Evolutionary conservation across 768 basidiomycete species (phyloP).

Genomic region (Cubamyces sp.): DNA sequence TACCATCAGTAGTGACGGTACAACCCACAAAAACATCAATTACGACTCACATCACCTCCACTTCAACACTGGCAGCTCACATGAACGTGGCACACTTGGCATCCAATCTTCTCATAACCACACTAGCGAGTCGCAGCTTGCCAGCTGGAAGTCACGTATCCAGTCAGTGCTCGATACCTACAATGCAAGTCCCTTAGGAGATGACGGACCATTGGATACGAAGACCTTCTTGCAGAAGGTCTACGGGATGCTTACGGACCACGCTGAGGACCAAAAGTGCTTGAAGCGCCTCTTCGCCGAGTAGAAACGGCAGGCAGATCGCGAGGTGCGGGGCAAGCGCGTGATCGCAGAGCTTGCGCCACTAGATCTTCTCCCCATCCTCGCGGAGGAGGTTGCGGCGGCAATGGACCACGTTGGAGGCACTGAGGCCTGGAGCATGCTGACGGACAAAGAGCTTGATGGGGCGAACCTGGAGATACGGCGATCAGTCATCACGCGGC

Average conservation of each 20-base stretch:
- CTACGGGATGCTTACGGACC: conserved; percentile 9
- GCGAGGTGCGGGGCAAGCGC: background rate
- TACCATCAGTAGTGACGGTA: conserved; percentile 2
- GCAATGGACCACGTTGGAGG: background rate
- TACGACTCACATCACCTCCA: background rate
- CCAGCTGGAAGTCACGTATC: background rate
- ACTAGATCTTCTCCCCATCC: background rate
- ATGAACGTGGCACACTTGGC: background rate
- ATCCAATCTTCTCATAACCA: background rate
- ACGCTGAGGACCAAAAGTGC: conserved; percentile 21
- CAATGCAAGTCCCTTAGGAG: background rate
- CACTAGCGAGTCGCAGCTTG: background rate
- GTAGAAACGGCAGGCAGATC: background rate
- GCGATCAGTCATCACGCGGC: background rate
- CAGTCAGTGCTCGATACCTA: background rate
- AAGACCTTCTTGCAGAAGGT: background rate
- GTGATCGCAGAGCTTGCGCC: background rate
- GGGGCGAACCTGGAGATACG: background rate
- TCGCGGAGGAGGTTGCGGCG: background rate
- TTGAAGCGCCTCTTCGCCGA: background rate
- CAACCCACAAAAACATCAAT: background rate
- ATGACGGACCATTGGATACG: background rate
- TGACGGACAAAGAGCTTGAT: background rate
- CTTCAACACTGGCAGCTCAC: background rate
- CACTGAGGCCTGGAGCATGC: background rate